These are phyloP conservation scores for Phialocephala sp. DNA, from an alignment of 2,329 filamentous ascomycete genomes.

Conservation along the genomic window DNA sequence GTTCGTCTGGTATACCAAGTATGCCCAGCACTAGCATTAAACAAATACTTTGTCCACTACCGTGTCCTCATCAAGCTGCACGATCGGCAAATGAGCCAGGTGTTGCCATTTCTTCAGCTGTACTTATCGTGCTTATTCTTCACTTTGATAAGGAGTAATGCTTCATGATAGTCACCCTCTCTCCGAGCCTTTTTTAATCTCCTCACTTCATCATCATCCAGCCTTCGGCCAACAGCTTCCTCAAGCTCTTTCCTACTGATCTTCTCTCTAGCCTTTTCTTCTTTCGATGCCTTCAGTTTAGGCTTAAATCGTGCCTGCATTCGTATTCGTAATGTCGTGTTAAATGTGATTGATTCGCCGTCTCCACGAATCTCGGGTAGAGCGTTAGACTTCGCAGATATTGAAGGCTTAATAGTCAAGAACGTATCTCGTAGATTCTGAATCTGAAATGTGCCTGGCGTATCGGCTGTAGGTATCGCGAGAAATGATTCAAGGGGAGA, in stretches of 20 bases:
- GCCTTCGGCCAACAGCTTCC: conserved; percentile 73
- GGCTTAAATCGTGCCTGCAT: conserved; percentile 98
- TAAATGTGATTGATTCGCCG: conserved; percentile 68
- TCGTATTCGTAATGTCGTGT: conserved; percentile 77
- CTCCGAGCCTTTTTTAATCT: conserved; percentile 80
- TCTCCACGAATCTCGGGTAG: conserved; percentile 77
- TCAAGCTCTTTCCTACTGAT: conserved; percentile 87
- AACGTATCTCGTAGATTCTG: conserved; percentile 77
- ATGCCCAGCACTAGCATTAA: neutral
- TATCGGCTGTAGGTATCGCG: conserved; percentile 66
- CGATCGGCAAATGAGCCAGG: neutral
- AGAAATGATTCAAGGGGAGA: conserved; percentile 83
- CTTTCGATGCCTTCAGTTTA: conserved; percentile 76
- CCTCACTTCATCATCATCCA: conserved; percentile 87
- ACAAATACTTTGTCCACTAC: neutral
- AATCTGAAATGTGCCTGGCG: conserved; percentile 74
- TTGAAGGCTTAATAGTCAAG: conserved; percentile 64
- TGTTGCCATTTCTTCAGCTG: conserved; percentile 45
- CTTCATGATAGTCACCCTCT: conserved; percentile 90
- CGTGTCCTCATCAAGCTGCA: neutral
- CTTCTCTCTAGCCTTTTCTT: conserved; percentile 83
- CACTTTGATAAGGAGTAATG: conserved; percentile 82
- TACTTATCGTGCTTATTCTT: conserved; percentile 95
- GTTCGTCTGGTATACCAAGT: neutral
- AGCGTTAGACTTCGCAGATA: conserved; percentile 52